A percentile compares a stretch with the other conserved stretches of the same genome.
Evolutionary conservation across 306 rosid species (phyloP).

Genomic region (Cicer yamashitae): DNA sequence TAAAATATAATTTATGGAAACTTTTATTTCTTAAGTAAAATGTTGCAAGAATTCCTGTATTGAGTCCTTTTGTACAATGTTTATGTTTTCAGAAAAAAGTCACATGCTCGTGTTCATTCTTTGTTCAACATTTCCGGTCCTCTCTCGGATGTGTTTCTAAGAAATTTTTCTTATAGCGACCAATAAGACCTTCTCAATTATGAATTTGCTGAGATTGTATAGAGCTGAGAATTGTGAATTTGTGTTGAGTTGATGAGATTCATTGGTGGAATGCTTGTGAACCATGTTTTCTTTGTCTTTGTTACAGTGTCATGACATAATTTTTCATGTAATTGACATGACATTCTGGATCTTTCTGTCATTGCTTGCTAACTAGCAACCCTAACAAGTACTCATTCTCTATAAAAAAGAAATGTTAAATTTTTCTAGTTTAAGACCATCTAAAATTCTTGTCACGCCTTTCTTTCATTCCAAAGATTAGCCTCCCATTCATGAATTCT

Average conservation of each 20-base stretch:
- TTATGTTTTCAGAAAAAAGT: background rate
- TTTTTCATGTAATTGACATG: slow-evolving; percentile 29
- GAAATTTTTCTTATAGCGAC: slow-evolving; percentile 2
- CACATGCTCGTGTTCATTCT: background rate
- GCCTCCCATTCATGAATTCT: background rate
- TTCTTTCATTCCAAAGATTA: background rate
- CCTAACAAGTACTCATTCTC: background rate
- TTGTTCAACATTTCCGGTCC: background rate
- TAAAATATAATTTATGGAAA: background rate
- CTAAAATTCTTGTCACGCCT: slow-evolving; percentile 1
- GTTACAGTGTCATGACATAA: slow-evolving; percentile 6
- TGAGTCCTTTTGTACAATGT: background rate
- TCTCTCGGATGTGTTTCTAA: background rate
- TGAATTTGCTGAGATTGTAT: background rate
- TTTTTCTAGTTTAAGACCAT: slow-evolving; percentile 14
- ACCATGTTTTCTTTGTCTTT: background rate
- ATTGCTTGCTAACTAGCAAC: background rate
- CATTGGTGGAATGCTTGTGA: slow-evolving; percentile 9
- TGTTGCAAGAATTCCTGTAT: background rate
- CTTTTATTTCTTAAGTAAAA: slow-evolving; percentile 18
- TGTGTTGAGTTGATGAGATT: slow-evolving; percentile 14
- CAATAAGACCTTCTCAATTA: background rate
- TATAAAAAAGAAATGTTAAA: background rate
- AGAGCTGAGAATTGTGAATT: background rate
- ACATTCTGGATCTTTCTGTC: background rate